phyloP scores from a whole-genome alignment of 441 rosid species.

The Macaranga tanarius region DNA sequence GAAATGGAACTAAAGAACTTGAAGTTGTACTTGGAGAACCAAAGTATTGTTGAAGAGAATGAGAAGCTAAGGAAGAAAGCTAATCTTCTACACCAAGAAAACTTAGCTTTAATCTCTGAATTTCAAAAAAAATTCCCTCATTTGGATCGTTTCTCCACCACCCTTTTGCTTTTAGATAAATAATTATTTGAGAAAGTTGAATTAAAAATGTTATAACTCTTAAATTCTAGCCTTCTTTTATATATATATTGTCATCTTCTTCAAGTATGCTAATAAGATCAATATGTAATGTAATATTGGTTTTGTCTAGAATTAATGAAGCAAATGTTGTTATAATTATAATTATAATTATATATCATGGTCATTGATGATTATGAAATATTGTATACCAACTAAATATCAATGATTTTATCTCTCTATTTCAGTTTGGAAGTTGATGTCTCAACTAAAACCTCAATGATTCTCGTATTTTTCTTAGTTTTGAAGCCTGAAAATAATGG shows the following conservation, averaged over 20 bases:
- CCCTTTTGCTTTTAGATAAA: constrained; percentile 30
- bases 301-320: constrained; percentile 7
- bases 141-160: constrained; percentile 31
- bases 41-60: constrained; percentile 63
- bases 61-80: constrained; percentile 75
- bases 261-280: constrained; percentile 10
- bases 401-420: neutral
- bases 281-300: constrained; percentile 6
- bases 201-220: neutral
- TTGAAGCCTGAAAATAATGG: constrained; percentile 15
- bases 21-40: constrained; percentile 71
- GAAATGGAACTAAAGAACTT: constrained; percentile 58
- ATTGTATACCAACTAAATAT: constrained; percentile 3
- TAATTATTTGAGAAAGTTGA: neutral
- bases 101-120: constrained; percentile 53
- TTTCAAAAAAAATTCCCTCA: constrained; percentile 45
- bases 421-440: constrained; percentile 16
- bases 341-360: too few species aligned
- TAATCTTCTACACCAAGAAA: constrained; percentile 68
- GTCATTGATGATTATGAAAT: neutral
- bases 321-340: neutral
- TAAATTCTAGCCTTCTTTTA: neutral
- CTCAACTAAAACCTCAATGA: constrained; percentile 1
- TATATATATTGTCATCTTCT: neutral
- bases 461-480: constrained; percentile 18